Base-by-base conservation (phyloP, 106 monocot genomes). In the Iris macrosiphon region DNA sequence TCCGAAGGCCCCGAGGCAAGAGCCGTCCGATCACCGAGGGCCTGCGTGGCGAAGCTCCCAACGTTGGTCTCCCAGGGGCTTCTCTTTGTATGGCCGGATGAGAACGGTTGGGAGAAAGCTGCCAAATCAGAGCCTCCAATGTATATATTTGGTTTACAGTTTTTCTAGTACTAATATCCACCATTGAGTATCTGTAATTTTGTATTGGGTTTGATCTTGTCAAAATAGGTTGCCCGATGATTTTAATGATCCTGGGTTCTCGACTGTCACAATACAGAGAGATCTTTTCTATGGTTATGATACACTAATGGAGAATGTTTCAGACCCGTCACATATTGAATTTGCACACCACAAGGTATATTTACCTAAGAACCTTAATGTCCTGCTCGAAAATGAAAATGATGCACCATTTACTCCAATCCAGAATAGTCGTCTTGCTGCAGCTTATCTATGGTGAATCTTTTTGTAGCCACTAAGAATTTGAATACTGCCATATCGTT, bases 331-430 rank as follows among this genome's bases (percentile, higher is more conserved):
- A 1, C 95, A 96, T 63, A 96, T 96, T 40, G 83, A 96, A 8
- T 96, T 96, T 70, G 95, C 95, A 26, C 95, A 96, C 55, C 95
- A 96, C 57, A 96, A 86, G 82, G 95, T 96, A 84, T 34, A n/a
- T 49, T 35, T 23, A 21, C 27, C 2, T n/a, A 8, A 26, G 38
- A 39, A 2, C 42, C 42, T 18, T 42, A n/a, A n/a, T n/a, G n/a
- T n/a, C n/a, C n/a, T n/a, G n/a, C n/a, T n/a, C n/a, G n/a, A n/a
- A n/a, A n/a, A n/a, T n/a, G n/a, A n/a, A n/a, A n/a, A n/a, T n/a
- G n/a, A n/a, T n/a, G n/a, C n/a, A n/a, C n/a, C n/a, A n/a, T n/a
- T n/a, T n/a, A n/a, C n/a, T n/a, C n/a, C n/a, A n/a, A n/a, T n/a
- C n/a, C n/a, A n/a, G n/a, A n/a, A n/a, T n/a, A n/a, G n/a, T n/a